Percentiles rank a stretch among this genome's conserved stretches.
Evolutionary conservation across 257 asterid species (phyloP).

Genomic region (Knoxia roxburghii): DNA sequence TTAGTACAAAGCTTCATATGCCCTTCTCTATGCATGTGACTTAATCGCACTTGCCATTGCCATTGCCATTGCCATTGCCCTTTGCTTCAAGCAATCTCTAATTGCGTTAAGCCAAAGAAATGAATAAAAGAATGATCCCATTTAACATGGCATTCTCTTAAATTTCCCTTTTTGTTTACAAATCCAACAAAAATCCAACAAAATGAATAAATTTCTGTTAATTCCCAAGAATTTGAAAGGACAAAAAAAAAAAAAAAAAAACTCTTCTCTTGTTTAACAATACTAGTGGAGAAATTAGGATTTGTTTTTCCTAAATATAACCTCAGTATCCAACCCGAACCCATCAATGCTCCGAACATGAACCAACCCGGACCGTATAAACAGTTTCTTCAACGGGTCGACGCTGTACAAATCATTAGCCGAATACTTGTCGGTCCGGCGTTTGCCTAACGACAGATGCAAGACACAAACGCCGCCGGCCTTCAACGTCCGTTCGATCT

Average conservation of each 20-base stretch:
- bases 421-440: constrained; percentile 73
- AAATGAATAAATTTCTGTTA: not conserved
- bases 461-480: constrained; percentile 72
- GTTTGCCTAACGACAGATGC: constrained; percentile 60
- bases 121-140: constrained; percentile 7
- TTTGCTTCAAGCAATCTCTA: too few species aligned
- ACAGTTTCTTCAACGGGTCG: constrained; percentile 68
- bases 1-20: too few species aligned
- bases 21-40: too few species aligned
- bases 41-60: too few species aligned
- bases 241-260: not conserved
- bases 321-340: constrained; percentile 87
- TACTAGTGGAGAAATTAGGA: not conserved
- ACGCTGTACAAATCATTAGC: constrained; percentile 82
- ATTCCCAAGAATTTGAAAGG: not conserved
- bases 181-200: not conserved
- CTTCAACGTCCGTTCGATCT: constrained; percentile 76
- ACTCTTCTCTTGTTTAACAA: not conserved
- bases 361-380: constrained; percentile 52
- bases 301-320: constrained; percentile 56
- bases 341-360: constrained; percentile 62
- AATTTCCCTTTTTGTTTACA: too few species aligned
- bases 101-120: too few species aligned
- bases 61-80: too few species aligned
- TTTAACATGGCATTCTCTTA: not conserved